phyloP scores from a whole-genome alignment of 768 basidiomycete genomes.

The Suillus subaureus region DNA sequence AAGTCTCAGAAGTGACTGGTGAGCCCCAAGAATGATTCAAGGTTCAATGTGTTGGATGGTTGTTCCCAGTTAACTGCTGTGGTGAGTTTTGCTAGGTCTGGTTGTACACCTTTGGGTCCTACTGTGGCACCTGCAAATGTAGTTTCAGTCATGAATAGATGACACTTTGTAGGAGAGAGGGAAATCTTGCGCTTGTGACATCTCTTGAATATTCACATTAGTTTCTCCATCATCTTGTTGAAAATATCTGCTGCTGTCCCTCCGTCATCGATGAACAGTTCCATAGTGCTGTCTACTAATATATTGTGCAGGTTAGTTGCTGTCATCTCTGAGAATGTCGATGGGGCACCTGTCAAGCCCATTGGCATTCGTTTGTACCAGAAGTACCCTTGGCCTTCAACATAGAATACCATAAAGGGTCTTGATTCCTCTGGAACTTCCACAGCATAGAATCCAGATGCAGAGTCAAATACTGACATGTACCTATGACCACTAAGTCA shows the following conservation, averaged over 20 bases:
- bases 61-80: slow-evolving; percentile 37
- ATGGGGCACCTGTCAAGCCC: slow-evolving; percentile 27
- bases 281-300: slow-evolving; percentile 17
- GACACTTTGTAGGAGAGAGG: neutral
- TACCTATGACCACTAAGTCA: slow-evolving; percentile 21
- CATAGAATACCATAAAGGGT: slow-evolving; percentile 25
- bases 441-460: slow-evolving; percentile 27
- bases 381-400: slow-evolving; percentile 24
- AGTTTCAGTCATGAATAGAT: slow-evolving; percentile 15
- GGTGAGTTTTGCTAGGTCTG: slow-evolving; percentile 39
- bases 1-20: slow-evolving; percentile 12
- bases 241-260: slow-evolving; percentile 34
- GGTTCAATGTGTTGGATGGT: slow-evolving; percentile 30
- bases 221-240: slow-evolving; percentile 19
- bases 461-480: slow-evolving; percentile 25
- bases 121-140: slow-evolving; percentile 39
- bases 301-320: too few relatives aligned
- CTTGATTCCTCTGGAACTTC: slow-evolving; percentile 13
- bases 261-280: slow-evolving; percentile 42
- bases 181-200: neutral
- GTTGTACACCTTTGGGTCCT: slow-evolving; percentile 34
- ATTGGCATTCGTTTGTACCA: slow-evolving; percentile 25
- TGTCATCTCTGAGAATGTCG: slow-evolving; percentile 12
- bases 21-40: slow-evolving; percentile 37
- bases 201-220: neutral